Evolutionary conservation across 805 yeast species (phyloP).

Genomic region (Komagataella mondaviorum): DNA sequence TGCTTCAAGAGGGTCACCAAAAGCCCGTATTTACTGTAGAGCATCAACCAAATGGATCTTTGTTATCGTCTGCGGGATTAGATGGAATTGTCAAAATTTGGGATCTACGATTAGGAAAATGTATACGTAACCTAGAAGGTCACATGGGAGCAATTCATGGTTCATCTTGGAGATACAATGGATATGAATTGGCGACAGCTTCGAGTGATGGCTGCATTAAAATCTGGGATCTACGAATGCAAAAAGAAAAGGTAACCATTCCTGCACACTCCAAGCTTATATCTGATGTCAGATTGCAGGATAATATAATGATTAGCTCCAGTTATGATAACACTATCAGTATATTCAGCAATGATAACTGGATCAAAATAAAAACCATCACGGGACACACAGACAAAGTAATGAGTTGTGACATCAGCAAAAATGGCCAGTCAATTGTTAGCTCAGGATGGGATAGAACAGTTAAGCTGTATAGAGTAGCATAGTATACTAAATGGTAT

Average conservation of each 20-base stretch:
- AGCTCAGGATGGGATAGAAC: slow-evolving; percentile 82
- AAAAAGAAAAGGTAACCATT: slow-evolving; percentile 26
- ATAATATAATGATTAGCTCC: slow-evolving; percentile 40
- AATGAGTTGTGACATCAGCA: slow-evolving; percentile 49
- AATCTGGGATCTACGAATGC: slow-evolving; percentile 71
- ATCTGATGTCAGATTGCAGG: slow-evolving; percentile 47
- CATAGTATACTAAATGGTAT: slow-evolving; percentile 10
- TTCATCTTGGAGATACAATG: slow-evolving; percentile 65
- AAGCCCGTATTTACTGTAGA: slow-evolving; percentile 51
- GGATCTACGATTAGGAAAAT: slow-evolving; percentile 76
- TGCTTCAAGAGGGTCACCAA: slow-evolving; percentile 78
- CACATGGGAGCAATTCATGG: slow-evolving; percentile 65
- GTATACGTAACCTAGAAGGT: slow-evolving; percentile 42
- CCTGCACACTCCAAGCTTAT: slow-evolving; percentile 69
- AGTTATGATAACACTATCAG: slow-evolving; percentile 64
- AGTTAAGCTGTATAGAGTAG: slow-evolving; percentile 30
- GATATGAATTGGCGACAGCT: slow-evolving; percentile 67
- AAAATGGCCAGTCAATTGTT: slow-evolving; percentile 28
- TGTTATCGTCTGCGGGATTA: slow-evolving; percentile 64
- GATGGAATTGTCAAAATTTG: slow-evolving; percentile 67
- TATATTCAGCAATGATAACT: slow-evolving; percentile 55
- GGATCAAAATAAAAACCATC: slow-evolving; percentile 43
- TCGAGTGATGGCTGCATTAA: slow-evolving; percentile 72
- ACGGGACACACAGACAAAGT: slow-evolving; percentile 54
- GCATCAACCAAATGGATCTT: slow-evolving; percentile 67